Evolutionary conservation across 2,329 filamentous ascomycete genomes (phyloP).

Genomic region (Alternaria longipes): DNA sequence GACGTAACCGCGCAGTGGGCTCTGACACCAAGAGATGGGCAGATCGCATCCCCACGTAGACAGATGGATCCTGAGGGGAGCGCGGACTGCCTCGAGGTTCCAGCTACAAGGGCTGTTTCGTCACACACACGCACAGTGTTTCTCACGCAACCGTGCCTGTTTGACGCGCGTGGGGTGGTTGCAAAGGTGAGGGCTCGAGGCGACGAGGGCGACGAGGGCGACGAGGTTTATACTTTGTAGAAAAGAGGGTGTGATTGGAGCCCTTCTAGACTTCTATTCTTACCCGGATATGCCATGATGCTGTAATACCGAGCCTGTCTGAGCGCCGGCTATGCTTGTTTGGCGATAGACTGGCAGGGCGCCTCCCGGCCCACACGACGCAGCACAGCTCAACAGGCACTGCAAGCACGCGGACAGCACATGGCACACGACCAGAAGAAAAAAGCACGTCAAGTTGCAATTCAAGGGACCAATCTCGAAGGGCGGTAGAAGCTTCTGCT

Average conservation of each 20-base stretch:
- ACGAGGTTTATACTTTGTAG: not conserved
- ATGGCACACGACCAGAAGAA: conserved; percentile 5
- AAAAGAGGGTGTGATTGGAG: not conserved
- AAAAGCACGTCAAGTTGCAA: not conserved
- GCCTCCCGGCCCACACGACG: conserved; percentile 12
- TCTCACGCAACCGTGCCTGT: conserved; percentile 14
- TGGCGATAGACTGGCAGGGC: conserved; percentile 21
- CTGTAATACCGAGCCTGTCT: conserved; percentile 23
- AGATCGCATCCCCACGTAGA: not conserved
- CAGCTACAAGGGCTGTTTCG: conserved; percentile 1
- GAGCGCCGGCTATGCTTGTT: conserved; percentile 16
- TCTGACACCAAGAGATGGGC: conserved; percentile 5
- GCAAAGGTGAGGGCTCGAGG: not conserved
- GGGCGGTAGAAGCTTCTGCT: not conserved
- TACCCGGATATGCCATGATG: conserved; percentile 15
- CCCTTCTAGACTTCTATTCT: conserved; percentile 8
- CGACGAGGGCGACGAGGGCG: not conserved
- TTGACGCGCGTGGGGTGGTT: conserved; percentile 2
- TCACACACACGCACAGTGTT: conserved; percentile 11
- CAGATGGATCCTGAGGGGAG: not conserved
- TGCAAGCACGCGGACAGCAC: conserved; percentile 3
- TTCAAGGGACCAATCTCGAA: not conserved
- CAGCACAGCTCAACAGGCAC: conserved; percentile 21
- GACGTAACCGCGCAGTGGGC: conserved; percentile 6
- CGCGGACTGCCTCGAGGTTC: not conserved